Conservation (phyloP, 192 early-diverging fungal species). For the Gonapodya sp. region DNA sequence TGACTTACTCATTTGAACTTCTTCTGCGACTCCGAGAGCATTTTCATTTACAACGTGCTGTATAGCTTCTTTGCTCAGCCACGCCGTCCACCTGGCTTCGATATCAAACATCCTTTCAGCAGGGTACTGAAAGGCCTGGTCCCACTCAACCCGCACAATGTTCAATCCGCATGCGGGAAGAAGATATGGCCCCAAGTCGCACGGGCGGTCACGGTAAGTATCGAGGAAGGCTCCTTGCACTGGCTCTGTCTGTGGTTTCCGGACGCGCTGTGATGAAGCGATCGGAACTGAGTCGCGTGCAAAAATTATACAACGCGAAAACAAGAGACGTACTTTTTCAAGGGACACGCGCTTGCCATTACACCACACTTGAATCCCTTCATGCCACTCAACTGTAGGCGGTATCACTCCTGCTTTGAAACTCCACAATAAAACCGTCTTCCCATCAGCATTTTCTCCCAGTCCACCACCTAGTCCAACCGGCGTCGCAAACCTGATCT, state of each 20-base stretch:
- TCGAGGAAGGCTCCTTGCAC: not conserved
- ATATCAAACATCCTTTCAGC: not conserved
- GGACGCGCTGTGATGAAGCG: not conserved
- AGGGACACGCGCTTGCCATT: not conserved
- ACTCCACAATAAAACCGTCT: not conserved
- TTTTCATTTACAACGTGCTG: not conserved
- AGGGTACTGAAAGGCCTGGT: not conserved
- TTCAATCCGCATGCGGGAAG: not conserved
- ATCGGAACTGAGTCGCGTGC: not conserved
- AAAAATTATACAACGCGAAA: not conserved
- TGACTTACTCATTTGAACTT: not conserved
- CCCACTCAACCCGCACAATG: not conserved
- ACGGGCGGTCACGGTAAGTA: not conserved
- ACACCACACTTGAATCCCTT: not conserved
- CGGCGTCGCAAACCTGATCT: not conserved
- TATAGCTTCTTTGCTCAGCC: not conserved
- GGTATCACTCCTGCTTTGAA: not conserved
- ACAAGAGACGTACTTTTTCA: not conserved
- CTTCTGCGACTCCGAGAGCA: not conserved
- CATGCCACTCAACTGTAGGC: not conserved
- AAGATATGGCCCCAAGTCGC: not conserved
- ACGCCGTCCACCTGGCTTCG: not conserved
- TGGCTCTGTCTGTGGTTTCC: not conserved
- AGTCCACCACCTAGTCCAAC: not conserved
- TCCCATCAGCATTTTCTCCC: not conserved